Conservation (phyloP, 1,139 yeast species). For the Magnusiomyces starmeri region DNA sequence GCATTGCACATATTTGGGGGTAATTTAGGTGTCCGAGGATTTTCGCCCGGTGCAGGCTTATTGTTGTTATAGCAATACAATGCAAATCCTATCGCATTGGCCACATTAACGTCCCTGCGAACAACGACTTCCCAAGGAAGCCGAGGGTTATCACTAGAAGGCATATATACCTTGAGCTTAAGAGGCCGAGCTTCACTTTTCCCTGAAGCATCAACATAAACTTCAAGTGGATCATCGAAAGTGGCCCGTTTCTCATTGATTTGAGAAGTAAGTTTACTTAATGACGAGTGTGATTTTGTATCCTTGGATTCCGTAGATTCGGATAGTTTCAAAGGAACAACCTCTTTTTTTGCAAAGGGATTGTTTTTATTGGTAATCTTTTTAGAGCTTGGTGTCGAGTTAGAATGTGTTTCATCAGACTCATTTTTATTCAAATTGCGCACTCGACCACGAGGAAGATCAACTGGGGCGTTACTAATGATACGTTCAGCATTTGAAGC, state of each 20-base stretch:
- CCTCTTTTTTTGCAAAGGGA: not conserved
- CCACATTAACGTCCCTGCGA: constrained; percentile 35
- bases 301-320: too few relatives aligned
- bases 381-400: not conserved
- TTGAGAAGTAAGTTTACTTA: constrained; percentile 23
- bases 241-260: constrained; percentile 29
- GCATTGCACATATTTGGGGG: constrained; percentile 33
- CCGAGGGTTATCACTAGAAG: constrained; percentile 30
- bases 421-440: not conserved
- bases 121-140: constrained; percentile 35
- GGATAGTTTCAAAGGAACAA: not conserved
- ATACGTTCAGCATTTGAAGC: too few relatives aligned
- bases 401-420: not conserved
- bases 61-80: constrained; percentile 30
- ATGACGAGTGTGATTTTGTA: not conserved
- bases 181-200: constrained; percentile 33
- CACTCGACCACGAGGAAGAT: not conserved
- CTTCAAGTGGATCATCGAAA: constrained; percentile 37
- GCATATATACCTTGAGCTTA: constrained; percentile 35
- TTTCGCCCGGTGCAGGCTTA: constrained; percentile 18
- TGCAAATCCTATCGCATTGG: constrained; percentile 39
- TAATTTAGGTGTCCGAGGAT: constrained; percentile 29
- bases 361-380: not conserved
- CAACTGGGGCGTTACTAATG: constrained; percentile 6
- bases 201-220: constrained; percentile 37